Evolutionary conservation across 2,329 filamentous ascomycete species (phyloP).

Genomic region (Neofusicoccum sp.): DNA sequence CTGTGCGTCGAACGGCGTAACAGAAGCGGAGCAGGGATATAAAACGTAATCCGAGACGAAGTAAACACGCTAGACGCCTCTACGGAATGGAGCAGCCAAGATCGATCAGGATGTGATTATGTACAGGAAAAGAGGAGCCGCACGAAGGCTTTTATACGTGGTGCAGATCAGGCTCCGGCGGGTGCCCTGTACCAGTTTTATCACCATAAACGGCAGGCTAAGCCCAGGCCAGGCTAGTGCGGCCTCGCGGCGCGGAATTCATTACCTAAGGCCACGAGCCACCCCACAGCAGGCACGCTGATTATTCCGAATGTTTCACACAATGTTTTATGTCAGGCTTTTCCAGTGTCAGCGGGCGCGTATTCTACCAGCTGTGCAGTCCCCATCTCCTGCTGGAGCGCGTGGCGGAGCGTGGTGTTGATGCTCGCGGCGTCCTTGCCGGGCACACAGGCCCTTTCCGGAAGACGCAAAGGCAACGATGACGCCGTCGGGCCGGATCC

Average conservation of each 20-base stretch:
- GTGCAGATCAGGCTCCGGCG: conserved; percentile 10
- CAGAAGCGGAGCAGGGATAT: background rate
- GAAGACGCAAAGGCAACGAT: too few species aligned
- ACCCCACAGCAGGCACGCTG: too few species aligned
- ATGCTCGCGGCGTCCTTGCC: too few species aligned
- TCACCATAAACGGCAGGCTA: conserved; percentile 6
- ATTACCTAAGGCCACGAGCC: too few species aligned
- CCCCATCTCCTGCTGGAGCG: too few species aligned
- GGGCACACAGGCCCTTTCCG: too few species aligned
- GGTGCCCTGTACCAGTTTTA: background rate
- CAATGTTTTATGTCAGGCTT: too few species aligned
- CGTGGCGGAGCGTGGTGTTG: too few species aligned
- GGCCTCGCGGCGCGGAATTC: background rate
- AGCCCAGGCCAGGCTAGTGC: conserved; percentile 8
- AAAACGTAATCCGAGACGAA: background rate
- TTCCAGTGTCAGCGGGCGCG: too few species aligned
- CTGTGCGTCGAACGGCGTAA: conserved; percentile 8
- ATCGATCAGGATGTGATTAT: background rate
- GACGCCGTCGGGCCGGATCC: too few species aligned
- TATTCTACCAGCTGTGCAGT: too few species aligned
- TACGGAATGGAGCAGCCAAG: background rate
- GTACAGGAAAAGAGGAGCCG: background rate
- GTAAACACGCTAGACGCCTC: background rate
- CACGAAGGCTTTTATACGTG: conserved; percentile 16
- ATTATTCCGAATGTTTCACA: too few species aligned